Conservation (phyloP, 1,284 basidiomycete species). For the Volvariella volvacea region DNA sequence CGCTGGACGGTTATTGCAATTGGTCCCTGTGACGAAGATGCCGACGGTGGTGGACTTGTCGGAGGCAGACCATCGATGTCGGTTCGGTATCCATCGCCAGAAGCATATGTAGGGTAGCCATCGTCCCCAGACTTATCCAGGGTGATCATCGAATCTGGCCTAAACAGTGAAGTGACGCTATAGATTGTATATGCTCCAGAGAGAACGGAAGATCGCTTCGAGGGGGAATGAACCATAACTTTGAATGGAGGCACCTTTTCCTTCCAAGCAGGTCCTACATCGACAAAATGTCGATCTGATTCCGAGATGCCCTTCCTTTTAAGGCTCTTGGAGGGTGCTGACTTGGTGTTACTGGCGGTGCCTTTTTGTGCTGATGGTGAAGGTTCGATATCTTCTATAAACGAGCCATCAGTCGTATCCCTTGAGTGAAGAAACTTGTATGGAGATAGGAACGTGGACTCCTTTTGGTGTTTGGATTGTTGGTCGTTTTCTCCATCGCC, state of each 20-base stretch:
- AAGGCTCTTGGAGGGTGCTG: not conserved
- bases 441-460: not conserved
- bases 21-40: too few relatives aligned
- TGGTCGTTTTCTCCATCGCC: constrained; percentile 13
- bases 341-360: not conserved
- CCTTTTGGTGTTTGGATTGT: not conserved
- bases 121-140: constrained; percentile 16
- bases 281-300: constrained; percentile 66
- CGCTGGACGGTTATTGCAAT: constrained; percentile 67
- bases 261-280: constrained; percentile 70
- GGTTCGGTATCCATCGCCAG: not conserved
- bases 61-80: constrained; percentile 19
- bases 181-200: constrained; percentile 74
- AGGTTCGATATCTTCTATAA: not conserved
- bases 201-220: constrained; percentile 58
- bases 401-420: not conserved
- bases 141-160: constrained; percentile 17
- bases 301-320: constrained; percentile 34
- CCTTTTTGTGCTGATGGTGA: not conserved
- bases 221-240: constrained; percentile 74
- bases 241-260: constrained; percentile 64
- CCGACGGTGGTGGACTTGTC: constrained; percentile 12
- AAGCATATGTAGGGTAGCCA: constrained; percentile 3
- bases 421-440: not conserved
- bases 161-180: constrained; percentile 70